phyloP scores from a whole-genome alignment of 129 eudicot species.

The Pulicaria dysenterica region DNA sequence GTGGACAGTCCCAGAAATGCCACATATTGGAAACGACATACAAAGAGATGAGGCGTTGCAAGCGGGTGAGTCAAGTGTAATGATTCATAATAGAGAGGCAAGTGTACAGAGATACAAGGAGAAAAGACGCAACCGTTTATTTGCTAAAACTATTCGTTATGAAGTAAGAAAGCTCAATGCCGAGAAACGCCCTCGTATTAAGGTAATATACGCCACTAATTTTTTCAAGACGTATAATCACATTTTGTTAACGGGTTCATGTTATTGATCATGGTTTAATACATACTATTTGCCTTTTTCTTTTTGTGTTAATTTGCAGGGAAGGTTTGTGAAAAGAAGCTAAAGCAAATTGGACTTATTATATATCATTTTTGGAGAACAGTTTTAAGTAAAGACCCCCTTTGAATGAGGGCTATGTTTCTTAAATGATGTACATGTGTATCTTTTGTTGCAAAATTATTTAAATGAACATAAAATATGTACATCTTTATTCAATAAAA shows the following conservation, averaged over 20 bases:
- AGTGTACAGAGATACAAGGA: conserved; percentile 86
- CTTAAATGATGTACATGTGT: conserved; percentile 23
- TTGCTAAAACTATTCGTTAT: conserved; percentile 70
- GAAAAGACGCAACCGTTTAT: conserved; percentile 81
- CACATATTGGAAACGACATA: conserved; percentile 12
- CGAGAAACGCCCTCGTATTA: conserved; percentile 87
- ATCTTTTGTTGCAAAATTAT: conserved; percentile 17
- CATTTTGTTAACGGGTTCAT: not conserved
- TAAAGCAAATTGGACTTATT: conserved; percentile 18
- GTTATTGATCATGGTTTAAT: not conserved
- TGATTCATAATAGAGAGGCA: conserved; percentile 60
- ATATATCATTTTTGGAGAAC: conserved; percentile 4
- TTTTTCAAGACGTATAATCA: not conserved
- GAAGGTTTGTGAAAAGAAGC: conserved; percentile 72
- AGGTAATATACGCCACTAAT: conserved; percentile 45
- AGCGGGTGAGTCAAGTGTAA: conserved; percentile 8
- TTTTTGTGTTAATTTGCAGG: conserved; percentile 41
- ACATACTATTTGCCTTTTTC: not conserved
- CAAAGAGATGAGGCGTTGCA: conserved; percentile 24
- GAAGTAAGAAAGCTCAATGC: conserved; percentile 90
- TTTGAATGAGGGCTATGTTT: conserved; percentile 5
- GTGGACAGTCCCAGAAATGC: conserved; percentile 72
- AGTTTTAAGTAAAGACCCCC: not conserved
- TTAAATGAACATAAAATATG: conserved; percentile 1
- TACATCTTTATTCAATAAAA: conserved; percentile 9